Base-by-base conservation (phyloP, 2,329 filamentous ascomycete species). In the Neonectria punicea region DNA sequence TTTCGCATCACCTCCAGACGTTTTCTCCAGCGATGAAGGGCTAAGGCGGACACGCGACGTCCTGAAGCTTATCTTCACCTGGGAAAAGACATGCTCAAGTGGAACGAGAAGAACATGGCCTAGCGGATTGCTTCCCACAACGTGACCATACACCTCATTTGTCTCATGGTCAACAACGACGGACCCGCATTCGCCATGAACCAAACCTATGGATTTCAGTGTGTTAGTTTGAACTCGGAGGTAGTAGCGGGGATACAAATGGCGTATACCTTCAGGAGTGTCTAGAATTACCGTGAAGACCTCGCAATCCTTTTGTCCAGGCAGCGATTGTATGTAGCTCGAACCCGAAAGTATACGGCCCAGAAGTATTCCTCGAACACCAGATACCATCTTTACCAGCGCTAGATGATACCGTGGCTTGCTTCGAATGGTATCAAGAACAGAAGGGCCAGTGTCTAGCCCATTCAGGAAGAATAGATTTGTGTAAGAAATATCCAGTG, bases 91-190 rank as follows among this genome's bases (percentile, higher is more conserved):
- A 25, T 59, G 25, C 7, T 13, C 16, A 4, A 59, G 9, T n/a
- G 56, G 43, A 36, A 62, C 53, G 18, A 57, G 22, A 11, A 50
- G 36, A 10, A 44, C 59, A 53, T 57, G 34, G 10, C 59, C 59
- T 7, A 25, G 53, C 16, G 53, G 25, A 4, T 56, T 32, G n/a
- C 32, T 51, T 43, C 53, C 59, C 6, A 57, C 25, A 46, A 57
- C 44, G 51, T 62, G 59, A 25, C 59, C 59, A 16, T 62, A 62
- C 7, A 53, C 41, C 34, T 62, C 53, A 9, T 30, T 51, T 3
- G 46, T 62, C 20, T 62, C 59, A 1, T 53, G 22, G n/a, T 62
- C 59, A 28, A 62, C 25, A 18, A 62, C 46, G 9, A 53, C 28
- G 1, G 59, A 62, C 16, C 59, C 53, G n/a, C 59, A 62, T 36